These are phyloP conservation scores for Stemphylium lycopersici DNA, from an alignment of 2,329 filamentous ascomycete genomes.

Conservation along the genomic window DNA sequence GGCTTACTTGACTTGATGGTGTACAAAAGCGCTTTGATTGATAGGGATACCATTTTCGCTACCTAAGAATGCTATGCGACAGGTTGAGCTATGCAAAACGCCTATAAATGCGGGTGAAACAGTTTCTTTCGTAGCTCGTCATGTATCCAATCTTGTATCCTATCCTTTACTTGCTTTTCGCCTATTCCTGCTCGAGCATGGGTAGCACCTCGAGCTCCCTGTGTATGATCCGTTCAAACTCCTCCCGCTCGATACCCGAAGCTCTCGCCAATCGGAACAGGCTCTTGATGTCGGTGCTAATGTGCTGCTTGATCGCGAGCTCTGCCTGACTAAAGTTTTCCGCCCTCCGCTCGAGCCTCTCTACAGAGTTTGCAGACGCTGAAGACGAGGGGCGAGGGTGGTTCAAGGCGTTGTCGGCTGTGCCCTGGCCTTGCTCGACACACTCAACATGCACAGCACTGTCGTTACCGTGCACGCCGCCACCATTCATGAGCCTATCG, in stretches of 20 bases:
- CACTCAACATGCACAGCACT: conserved; percentile 32
- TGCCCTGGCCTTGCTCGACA: conserved; percentile 26
- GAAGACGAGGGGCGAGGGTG: conserved; percentile 47
- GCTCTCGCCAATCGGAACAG: conserved; percentile 73
- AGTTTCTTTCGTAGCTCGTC: not conserved
- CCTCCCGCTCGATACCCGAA: conserved; percentile 73
- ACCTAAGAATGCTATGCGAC: conserved; percentile 6
- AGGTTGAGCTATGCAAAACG: conserved; percentile 13
- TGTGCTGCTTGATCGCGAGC: conserved; percentile 78
- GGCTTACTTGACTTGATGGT: no score
- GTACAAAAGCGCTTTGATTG: not conserved
- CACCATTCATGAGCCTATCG: conserved; percentile 7
- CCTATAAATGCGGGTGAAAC: conserved; percentile 13
- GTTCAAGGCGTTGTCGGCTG: conserved; percentile 37
- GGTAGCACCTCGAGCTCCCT: conserved; percentile 73
- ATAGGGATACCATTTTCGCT: not conserved
- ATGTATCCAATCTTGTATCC: not conserved
- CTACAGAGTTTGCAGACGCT: conserved; percentile 60
- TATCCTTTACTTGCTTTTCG: not conserved
- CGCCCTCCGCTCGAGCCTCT: conserved; percentile 62
- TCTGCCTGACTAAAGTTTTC: conserved; percentile 68
- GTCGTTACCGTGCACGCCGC: conserved; percentile 14
- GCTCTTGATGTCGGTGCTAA: conserved; percentile 78
- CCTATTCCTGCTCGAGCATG: conserved; percentile 67
- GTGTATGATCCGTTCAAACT: conserved; percentile 75